Base-by-base conservation (phyloP, 768 basidiomycete species). In the Xanthoconium purpureum region DNA sequence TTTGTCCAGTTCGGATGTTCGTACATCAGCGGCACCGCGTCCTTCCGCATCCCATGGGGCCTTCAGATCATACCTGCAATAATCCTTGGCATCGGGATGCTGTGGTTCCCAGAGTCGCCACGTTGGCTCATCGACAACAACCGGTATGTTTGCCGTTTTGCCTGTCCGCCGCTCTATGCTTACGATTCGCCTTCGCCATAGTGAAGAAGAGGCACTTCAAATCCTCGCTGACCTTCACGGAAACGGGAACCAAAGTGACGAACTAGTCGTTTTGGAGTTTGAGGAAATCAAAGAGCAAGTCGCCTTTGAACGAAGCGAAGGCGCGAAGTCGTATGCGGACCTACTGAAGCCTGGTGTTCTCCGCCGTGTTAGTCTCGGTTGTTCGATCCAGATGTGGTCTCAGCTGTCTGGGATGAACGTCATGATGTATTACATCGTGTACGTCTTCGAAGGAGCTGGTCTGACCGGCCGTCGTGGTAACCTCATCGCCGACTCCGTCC, bases 21-120 rank as follows among this genome's bases (percentile, higher is more conserved):
- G 1, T 71, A 73, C 67, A 86, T 89, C 67, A 71, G 84, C 18
- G 85, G 87, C 33, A 76, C 68, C 13, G 86, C 87, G 0, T 88
- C 87, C 0, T 91, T 89, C 80, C 84, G 88, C 28, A 85, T 91
- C 60, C 89, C 88, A 11, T 89, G 87, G 87, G 85, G 85, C 54
- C 72, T 91, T 29, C 89, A 91, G 67, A 80, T 87, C 76, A 89
- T 92, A 50, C 89, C 89, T 24, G 90, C 86, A 8, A 78, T 89
- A 55, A 53, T 92, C 12, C 78, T 91, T 29, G 82, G 81, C 47
- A 24, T 80, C 9, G 87, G 88, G 44, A 89, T 91, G 87, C 48
- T 77, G 12, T 56, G 78, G 59, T 86, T 89, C 77, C 87, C 85
- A 0, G 85, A 87, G 63, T 83, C 80, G 45, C 88, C 89, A 6